Conservation (phyloP, 768 basidiomycete genomes). For the Leccinum boreale region DNA sequence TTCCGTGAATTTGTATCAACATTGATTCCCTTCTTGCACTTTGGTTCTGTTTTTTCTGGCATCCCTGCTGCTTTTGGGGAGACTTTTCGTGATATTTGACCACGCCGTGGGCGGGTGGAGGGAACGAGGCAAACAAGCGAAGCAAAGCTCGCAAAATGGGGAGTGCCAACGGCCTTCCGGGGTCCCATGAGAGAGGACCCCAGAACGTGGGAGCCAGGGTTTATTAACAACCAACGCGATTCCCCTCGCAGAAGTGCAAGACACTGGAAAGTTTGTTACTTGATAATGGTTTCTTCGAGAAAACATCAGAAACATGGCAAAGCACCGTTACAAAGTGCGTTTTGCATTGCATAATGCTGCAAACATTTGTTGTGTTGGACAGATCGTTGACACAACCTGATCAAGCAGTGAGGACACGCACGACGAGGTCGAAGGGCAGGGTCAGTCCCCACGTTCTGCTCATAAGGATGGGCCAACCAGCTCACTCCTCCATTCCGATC, state of each 20-base stretch:
- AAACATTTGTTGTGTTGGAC: conserved; percentile 24
- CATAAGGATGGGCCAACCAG: conserved; percentile 13
- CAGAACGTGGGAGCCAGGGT: conserved; percentile 31
- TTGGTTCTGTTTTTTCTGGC: not conserved
- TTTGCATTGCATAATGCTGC: conserved; percentile 23
- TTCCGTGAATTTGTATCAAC: not conserved
- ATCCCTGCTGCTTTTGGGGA: conserved; percentile 6
- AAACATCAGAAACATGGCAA: conserved; percentile 37
- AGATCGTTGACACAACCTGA: conserved; percentile 24
- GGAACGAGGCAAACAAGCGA: conserved; percentile 22
- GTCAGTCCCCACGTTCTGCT: conserved; percentile 38
- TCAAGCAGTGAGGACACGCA: conserved; percentile 51
- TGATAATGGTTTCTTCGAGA: conserved; percentile 43
- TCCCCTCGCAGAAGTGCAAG: conserved; percentile 19
- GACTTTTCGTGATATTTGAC: not conserved
- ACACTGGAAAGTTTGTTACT: conserved; percentile 28
- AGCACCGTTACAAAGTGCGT: conserved; percentile 41
- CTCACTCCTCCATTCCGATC: conserved; percentile 18
- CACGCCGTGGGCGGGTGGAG: conserved; percentile 13
- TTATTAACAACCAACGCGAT: conserved; percentile 38
- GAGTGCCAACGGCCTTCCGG: conserved; percentile 21
- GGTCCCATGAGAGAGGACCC: conserved; percentile 32
- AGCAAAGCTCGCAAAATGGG: not conserved
- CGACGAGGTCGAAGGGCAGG: conserved; percentile 58
- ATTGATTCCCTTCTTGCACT: conserved; percentile 3